Evolutionary conservation across 129 eudicot genomes (phyloP), one percentile per base, ranked within the genome.

Genomic region (Erigeron canadensis): DNA sequence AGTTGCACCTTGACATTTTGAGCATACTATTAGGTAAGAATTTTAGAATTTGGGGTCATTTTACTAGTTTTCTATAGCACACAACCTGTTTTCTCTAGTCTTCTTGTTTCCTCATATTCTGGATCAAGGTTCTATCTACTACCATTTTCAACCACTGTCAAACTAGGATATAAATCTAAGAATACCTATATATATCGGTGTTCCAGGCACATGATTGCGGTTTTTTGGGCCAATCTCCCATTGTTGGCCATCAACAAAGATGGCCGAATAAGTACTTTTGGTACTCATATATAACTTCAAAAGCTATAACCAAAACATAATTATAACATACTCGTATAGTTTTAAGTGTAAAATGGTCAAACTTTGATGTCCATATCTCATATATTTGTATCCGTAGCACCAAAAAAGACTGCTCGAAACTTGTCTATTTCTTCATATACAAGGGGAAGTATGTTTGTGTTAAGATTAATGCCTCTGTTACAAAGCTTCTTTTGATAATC

Each of bases 41-140:
- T 3, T 45, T 56, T 51, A 37, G 82, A 78, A 22, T 71, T 72
- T 65, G 63, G 63, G 63, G 16, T 45, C 43, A 65, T 54, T 72
- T 55, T 34, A 73, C 21, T 65, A 65, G 69, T 79, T 71, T 79
- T 72, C 63, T 39, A 70, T 64, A 64, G 37, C 28, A 58, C 8
- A 72, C 42, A 39, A n/a, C 70, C 42, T 77, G 46, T 71, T 46
- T 57, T 64, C 73, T 77, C 50, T 53, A 77, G 76, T 77, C 67
- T 69, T 69, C 70, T 62, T 77, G 57, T 70, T 61, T 77, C 81
- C 81, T 70, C 39, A 41, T 77, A 70, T 77, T 44, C 72, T 62
- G 81, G 81, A 70, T 77, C 60, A 56, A 53, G 60, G 71, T 77
- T 72, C 55, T 71, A 70, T 63, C 51, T 63, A 40, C 75, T 65